Evolutionary conservation across 768 basidiomycete species (phyloP).

Genomic region (Agaricus blazei): DNA sequence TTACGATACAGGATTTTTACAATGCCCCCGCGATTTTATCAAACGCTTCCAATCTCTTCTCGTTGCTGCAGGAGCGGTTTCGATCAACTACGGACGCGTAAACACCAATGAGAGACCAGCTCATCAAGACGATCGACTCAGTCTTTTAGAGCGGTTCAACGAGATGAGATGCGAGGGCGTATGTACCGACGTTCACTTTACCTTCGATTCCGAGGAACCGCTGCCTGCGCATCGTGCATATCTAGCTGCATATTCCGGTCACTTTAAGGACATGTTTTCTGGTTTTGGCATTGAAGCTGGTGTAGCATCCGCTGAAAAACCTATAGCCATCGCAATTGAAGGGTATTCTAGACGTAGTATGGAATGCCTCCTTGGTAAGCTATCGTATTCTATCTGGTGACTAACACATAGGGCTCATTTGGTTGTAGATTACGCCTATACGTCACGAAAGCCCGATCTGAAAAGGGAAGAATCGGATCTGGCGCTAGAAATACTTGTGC

Average conservation of each 20-base stretch:
- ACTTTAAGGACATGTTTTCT: constrained; percentile 26
- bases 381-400: neutral
- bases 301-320: constrained; percentile 12
- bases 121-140: constrained; percentile 11
- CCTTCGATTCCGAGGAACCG: constrained; percentile 15
- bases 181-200: constrained; percentile 34
- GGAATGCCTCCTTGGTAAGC: constrained; percentile 23
- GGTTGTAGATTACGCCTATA: constrained; percentile 28
- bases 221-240: constrained; percentile 32
- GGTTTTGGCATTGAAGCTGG: constrained; percentile 19
- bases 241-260: constrained; percentile 27
- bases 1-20: constrained; percentile 22
- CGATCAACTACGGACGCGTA: constrained; percentile 18
- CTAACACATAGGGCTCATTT: neutral
- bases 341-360: constrained; percentile 19
- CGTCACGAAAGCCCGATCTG: constrained; percentile 11
- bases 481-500: constrained; percentile 9
- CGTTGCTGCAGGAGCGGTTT: constrained; percentile 25
- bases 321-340: constrained; percentile 8
- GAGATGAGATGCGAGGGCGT: constrained; percentile 24
- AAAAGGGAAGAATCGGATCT: constrained; percentile 6
- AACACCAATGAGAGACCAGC: constrained; percentile 9
- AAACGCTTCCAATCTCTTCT: constrained; percentile 26
- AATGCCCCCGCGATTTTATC: constrained; percentile 30
- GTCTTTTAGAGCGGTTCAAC: constrained; percentile 25